Evolutionary conservation across 495 filamentous ascomycete genomes (phyloP), one percentile per base, ranked within the genome.

Genomic region (Aspergillus homomorphus): DNA sequence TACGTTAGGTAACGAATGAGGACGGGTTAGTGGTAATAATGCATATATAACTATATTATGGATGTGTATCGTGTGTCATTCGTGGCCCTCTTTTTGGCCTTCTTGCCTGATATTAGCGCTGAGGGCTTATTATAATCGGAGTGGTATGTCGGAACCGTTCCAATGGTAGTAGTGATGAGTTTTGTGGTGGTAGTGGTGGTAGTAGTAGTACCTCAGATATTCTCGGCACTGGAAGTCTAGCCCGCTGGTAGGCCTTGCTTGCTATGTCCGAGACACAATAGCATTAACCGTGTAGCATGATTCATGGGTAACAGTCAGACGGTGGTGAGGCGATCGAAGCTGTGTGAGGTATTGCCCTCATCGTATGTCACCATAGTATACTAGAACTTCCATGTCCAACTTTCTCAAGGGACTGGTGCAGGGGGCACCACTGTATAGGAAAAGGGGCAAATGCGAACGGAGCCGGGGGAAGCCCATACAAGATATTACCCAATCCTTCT

Each of bases 191-290:
- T 38, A 38, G 33, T 38, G 15, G 7, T 38, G 33, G n/a, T n/a
- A n/a, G n/a, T n/a, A 2, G 10, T 12, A 38, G 5, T 38, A 9
- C 33, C 2, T 10, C 10, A 4, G 26, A 30, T 30, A 4, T 6
- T 12, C 18, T 22, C 20, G 18, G 46, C 46, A 50, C 30, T 8
- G n/a, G 48, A 30, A 48, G 48, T 51, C 48, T 51, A 51, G 48
- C 48, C 48, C 24, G 21, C 23, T 23, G 6, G 9, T 14, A 28
- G 15, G 45, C 46, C 46, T 50, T 14, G 12, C 21, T n/a, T n/a
- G n/a, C n/a, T n/a, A 50, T 14, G 15, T 23, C 23, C 4, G 28
- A 4, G 45, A 30, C 48, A 51, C 48, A 51, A 51, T 51, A 23
- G 3, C 48, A 51, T 51, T 51, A 9, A 28, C 21, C 22, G 16